Evolutionary conservation across 495 filamentous ascomycete genomes (phyloP).

Genomic region (Trichoderma virens): DNA sequence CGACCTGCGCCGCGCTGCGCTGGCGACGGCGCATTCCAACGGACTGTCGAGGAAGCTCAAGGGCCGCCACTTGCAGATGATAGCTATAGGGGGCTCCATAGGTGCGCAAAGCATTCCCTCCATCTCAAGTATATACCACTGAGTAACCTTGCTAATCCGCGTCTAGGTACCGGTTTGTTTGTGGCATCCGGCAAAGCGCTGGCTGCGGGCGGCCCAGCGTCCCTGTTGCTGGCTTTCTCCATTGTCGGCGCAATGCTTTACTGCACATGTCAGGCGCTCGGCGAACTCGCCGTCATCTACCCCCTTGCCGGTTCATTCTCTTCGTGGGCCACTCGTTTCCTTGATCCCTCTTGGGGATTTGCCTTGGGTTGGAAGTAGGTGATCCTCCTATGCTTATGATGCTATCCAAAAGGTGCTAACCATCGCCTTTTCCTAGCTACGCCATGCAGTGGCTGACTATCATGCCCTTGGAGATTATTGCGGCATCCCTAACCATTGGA

Average conservation of each 20-base stretch:
- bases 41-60: constrained; percentile 71
- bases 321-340: constrained; percentile 82
- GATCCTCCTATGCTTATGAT: neutral
- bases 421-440: constrained; percentile 47
- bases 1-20: constrained; percentile 66
- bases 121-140: neutral
- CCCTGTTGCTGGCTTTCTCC: constrained; percentile 70
- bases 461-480: constrained; percentile 83
- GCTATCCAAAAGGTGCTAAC: neutral
- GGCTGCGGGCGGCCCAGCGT: constrained; percentile 72
- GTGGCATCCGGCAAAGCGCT: constrained; percentile 79
- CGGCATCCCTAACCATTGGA: constrained; percentile 78
- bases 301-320: constrained; percentile 91
- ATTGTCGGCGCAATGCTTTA: constrained; percentile 87
- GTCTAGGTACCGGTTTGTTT: constrained; percentile 80
- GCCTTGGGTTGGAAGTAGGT: constrained; percentile 93
- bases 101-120: constrained; percentile 40
- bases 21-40: constrained; percentile 61
- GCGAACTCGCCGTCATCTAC: constrained; percentile 86
- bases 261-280: constrained; percentile 84
- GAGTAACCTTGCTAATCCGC: neutral
- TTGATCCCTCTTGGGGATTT: constrained; percentile 95
- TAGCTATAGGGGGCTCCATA: constrained; percentile 92
- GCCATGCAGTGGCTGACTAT: constrained; percentile 89
- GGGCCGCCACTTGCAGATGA: constrained; percentile 89